Percentiles rank a stretch among this genome's conserved stretches.
phyloP scores from a whole-genome alignment of 129 eudicot genomes.

The Pulicaria dysenterica region DNA sequence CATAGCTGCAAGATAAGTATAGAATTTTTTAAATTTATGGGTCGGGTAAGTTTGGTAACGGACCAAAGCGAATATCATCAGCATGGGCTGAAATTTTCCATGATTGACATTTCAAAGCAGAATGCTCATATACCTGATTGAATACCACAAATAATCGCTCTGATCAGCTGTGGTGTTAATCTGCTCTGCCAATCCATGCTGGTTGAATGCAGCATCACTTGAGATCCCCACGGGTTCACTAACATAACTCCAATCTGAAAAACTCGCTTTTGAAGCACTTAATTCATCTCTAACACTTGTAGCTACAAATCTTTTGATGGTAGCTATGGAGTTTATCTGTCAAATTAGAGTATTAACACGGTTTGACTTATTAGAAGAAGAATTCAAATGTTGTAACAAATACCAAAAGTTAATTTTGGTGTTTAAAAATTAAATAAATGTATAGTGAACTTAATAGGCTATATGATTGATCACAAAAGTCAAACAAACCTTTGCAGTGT shows the following conservation, averaged over 20 bases:
- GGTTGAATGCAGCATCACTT: constrained; percentile 53
- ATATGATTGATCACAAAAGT: constrained; percentile 17
- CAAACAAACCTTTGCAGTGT: constrained; percentile 82
- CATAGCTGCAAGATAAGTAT: constrained; percentile 43
- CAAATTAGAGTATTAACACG: constrained; percentile 7
- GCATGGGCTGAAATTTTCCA: neutral
- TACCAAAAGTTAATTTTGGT: neutral
- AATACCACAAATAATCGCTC: constrained; percentile 94
- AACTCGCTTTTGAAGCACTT: constrained; percentile 41
- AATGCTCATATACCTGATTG: constrained; percentile 57
- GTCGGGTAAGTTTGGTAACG: neutral
- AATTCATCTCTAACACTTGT: constrained; percentile 43
- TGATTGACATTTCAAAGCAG: neutral
- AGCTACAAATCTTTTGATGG: constrained; percentile 49
- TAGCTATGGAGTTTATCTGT: constrained; percentile 77
- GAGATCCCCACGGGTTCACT: constrained; percentile 89
- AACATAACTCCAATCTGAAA: constrained; percentile 75
- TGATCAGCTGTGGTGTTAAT: constrained; percentile 91
- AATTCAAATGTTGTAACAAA: neutral
- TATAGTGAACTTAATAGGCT: neutral
- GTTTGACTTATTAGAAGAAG: constrained; percentile 1
- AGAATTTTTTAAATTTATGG: neutral
- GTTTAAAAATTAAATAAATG: neutral
- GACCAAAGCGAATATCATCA: neutral
- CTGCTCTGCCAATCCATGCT: constrained; percentile 69